Base-by-base conservation (phyloP, 2,329 filamentous ascomycete genomes). In the Hypoxylon sp. region DNA sequence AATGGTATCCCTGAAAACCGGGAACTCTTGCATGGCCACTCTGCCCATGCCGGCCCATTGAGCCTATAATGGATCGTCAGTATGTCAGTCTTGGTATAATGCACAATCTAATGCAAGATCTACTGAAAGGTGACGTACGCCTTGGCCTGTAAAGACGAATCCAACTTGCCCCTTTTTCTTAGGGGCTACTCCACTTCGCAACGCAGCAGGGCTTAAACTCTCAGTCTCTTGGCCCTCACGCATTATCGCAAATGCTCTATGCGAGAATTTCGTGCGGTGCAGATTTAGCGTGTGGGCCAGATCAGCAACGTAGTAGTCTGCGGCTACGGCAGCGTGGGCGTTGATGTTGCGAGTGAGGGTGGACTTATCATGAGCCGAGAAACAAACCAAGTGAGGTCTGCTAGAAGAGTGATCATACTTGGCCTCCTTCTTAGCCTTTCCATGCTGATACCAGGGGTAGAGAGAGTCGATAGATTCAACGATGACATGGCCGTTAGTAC, bases 141-240 rank as follows among this genome's bases (percentile, higher is more conserved):
- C 74, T 12, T 75, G 74, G 34, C 74, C 74, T 9, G 73, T 73
- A 55, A 75, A 75, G 2, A 74, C 56, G 46, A 65, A 68, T 6
- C 61, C 68, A n/a, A 69, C 19, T 16, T 23, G 16, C 12, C 30
- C 23, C 5, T 25, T 46, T 25, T 53, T 61, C 21, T 61, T 61
- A 2, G 30, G 25, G 9, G n/a, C 46, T 2, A 32, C 46, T 8
- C 23, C 27, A 30, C 11, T 50, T 29, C 14, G 23, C 25, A 62
- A 1, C 16, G 43, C 12, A 2, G 50, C 11, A 11, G 50, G 9
- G 29, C 52, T 30, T 39, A 68, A 63, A 4, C 51, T 62, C 27
- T 66, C 54, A 1, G 37, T 14, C n/a, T 71, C 67, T 8, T 16
- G 54, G 2, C 71, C 27, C 25, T 50, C 23, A 12, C 46, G 23